A percentile compares a stretch with the other conserved stretches of the same genome.
These are phyloP conservation scores for Raphanus sativus DNA, from an alignment of 345 rosid genomes.

Conservation along the genomic window DNA sequence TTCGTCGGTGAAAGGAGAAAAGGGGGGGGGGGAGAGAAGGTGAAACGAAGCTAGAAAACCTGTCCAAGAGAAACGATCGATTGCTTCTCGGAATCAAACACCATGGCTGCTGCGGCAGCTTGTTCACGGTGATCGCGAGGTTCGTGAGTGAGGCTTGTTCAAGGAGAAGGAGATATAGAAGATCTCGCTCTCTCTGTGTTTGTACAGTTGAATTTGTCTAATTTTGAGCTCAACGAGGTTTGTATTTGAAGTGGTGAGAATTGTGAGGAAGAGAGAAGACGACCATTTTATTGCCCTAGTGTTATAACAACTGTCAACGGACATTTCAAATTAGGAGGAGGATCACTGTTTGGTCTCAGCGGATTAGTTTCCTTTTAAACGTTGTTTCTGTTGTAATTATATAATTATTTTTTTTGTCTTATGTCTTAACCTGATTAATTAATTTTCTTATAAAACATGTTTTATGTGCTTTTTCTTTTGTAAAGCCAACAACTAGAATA, in stretches of 20 bases:
- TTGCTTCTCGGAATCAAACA: constrained; percentile 52
- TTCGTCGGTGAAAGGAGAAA: not conserved
- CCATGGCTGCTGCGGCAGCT: constrained; percentile 43
- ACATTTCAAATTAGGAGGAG: constrained; percentile 30
- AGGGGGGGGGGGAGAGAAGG: not conserved
- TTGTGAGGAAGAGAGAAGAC: constrained; percentile 26
- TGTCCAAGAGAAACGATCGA: constrained; percentile 44
- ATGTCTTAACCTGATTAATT: not conserved
- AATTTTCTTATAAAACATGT: not conserved
- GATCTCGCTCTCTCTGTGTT: constrained; percentile 3
- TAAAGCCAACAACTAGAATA: not conserved
- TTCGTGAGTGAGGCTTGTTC: constrained; percentile 6
- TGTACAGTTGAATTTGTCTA: not conserved
- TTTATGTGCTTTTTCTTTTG: not conserved
- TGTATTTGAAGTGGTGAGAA: constrained; percentile 18
- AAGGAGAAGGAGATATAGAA: not conserved
- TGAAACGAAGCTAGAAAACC: constrained; percentile 36
- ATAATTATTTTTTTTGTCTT: not conserved
- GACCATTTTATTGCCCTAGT: not conserved
- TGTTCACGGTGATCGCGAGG: constrained; percentile 4
- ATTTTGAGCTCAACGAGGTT: constrained; percentile 17
- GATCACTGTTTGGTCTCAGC: not conserved
- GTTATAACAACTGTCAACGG: constrained; percentile 3
- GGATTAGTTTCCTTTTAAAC: not conserved
- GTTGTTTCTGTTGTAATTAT: not conserved